Evolutionary conservation across 2,329 filamentous ascomycete species (phyloP).

Genomic region (Trichoderma sp.): DNA sequence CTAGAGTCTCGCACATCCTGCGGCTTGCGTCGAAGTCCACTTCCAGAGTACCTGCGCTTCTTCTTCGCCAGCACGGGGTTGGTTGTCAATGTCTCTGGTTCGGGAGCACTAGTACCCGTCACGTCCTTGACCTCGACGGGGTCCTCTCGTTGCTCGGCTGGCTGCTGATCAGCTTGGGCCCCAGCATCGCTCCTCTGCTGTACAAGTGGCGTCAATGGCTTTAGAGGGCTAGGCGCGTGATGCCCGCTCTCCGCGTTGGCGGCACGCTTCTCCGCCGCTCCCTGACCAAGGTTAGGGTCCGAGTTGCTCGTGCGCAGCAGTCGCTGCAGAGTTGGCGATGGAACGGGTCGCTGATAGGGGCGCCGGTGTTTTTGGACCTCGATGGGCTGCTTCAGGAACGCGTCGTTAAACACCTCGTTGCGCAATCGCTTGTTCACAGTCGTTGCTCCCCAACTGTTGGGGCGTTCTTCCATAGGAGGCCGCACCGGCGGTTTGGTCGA

Average conservation of each 20-base stretch:
- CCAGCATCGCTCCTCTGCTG: constrained; percentile 39
- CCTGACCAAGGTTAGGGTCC: constrained; percentile 44
- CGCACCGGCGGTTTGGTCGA: constrained; percentile 31
- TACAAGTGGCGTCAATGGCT: constrained; percentile 12
- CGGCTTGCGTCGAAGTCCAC: constrained; percentile 74
- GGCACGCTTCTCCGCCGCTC: constrained; percentile 17
- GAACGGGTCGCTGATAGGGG: constrained; percentile 68
- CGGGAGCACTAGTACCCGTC: constrained; percentile 66
- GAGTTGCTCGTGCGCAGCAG: constrained; percentile 45
- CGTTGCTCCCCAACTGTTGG: constrained; percentile 83
- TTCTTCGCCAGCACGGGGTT: constrained; percentile 47
- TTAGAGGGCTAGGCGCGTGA: not conserved
- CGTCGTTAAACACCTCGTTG: constrained; percentile 90
- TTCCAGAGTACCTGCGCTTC: constrained; percentile 82
- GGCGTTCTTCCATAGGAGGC: constrained; percentile 55
- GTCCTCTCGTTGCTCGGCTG: constrained; percentile 41
- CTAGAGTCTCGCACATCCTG: constrained; percentile 69
- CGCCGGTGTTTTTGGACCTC: constrained; percentile 76
- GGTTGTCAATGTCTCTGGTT: constrained; percentile 58
- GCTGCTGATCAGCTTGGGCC: constrained; percentile 34
- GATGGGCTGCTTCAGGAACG: constrained; percentile 82
- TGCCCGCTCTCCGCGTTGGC: constrained; percentile 12
- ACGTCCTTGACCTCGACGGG: constrained; percentile 53
- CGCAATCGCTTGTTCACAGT: constrained; percentile 85
- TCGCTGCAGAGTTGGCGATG: constrained; percentile 53